phyloP scores from a whole-genome alignment of 495 filamentous ascomycete genomes.

The Penicillium alfredii region DNA sequence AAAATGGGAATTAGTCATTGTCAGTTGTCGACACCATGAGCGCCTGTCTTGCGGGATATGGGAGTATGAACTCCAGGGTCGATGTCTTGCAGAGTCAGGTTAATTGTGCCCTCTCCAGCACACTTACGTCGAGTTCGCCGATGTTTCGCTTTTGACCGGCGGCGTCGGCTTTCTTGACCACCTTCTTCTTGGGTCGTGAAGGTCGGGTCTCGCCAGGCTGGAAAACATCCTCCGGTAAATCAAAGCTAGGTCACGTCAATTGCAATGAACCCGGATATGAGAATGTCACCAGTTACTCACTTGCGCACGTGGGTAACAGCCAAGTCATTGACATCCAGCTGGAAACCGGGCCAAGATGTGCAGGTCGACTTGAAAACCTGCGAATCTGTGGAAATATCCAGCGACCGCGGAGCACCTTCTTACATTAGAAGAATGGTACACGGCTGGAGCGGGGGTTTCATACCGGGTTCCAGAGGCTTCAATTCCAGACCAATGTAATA shows the following conservation, averaged over 20 bases:
- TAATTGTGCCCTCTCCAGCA: conserved; percentile 21
- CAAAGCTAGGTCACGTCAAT: conserved; percentile 51
- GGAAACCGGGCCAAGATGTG: conserved; percentile 58
- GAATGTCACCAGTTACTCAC: conserved; percentile 42
- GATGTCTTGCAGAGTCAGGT: conserved; percentile 21
- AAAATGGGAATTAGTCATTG: conserved; percentile 35
- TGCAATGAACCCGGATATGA: conserved; percentile 4
- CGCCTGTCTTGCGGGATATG: conserved; percentile 12
- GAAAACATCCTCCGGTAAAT: conserved; percentile 87
- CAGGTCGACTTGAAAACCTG: conserved; percentile 68
- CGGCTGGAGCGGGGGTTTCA: conserved; percentile 7
- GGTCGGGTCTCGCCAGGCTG: conserved; percentile 70
- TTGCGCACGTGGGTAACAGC: conserved; percentile 70
- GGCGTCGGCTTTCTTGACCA: conserved; percentile 35
- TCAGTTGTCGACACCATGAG: conserved; percentile 17
- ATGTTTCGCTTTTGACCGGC: conserved; percentile 38
- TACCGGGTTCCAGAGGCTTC: conserved; percentile 31
- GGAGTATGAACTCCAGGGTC: conserved; percentile 15
- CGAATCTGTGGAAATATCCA: conserved; percentile 66
- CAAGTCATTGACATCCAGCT: conserved; percentile 58
- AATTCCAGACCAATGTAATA: conserved; percentile 82
- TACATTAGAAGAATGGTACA: conserved; percentile 17
- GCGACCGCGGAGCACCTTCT: conserved; percentile 45
- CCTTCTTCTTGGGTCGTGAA: conserved; percentile 57
- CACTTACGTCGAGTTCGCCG: conserved; percentile 45